These are phyloP conservation scores for Talaromyces wortmannii DNA, from an alignment of 495 filamentous ascomycete genomes.

Conservation along the genomic window DNA sequence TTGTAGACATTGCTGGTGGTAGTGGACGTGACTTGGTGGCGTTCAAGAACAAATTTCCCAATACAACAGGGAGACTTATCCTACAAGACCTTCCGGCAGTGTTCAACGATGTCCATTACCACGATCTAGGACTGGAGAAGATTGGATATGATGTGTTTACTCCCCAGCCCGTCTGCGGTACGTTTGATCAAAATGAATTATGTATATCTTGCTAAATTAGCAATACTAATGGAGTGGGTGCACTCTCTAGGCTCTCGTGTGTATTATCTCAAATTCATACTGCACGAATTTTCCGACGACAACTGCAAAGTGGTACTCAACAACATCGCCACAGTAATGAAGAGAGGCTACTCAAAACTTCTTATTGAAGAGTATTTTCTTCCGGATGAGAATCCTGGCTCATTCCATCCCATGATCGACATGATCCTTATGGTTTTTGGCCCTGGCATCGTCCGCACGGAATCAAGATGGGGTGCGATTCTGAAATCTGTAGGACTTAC, in stretches of 20 bases:
- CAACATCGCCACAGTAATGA: constrained; percentile 25
- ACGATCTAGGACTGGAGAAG: constrained; percentile 14
- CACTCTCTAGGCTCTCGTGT: constrained; percentile 28
- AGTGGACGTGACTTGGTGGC: constrained; percentile 39
- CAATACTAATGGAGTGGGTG: too few species aligned
- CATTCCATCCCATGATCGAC: constrained; percentile 16
- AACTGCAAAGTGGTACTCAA: constrained; percentile 22
- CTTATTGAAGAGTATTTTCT: constrained; percentile 31
- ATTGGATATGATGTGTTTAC: constrained; percentile 35
- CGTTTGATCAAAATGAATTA: not conserved
- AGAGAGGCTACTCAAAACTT: constrained; percentile 31
- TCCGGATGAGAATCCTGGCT: constrained; percentile 20
- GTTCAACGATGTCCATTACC: constrained; percentile 17
- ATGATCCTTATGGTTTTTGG: constrained; percentile 26
- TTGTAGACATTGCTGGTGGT: constrained; percentile 51
- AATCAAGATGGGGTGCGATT: constrained; percentile 17
- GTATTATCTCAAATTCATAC: constrained; percentile 38
- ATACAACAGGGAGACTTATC: constrained; percentile 20
- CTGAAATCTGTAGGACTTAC: constrained; percentile 22
- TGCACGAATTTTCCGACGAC: constrained; percentile 42
- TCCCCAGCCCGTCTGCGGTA: constrained; percentile 27
- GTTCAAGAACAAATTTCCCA: constrained; percentile 21
- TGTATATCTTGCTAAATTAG: not conserved
- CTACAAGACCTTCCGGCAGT: constrained; percentile 39
- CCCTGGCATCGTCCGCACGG: constrained; percentile 23